Evolutionary conservation across 331 rosid species (phyloP).

Genomic region (Arachis monticola): DNA sequence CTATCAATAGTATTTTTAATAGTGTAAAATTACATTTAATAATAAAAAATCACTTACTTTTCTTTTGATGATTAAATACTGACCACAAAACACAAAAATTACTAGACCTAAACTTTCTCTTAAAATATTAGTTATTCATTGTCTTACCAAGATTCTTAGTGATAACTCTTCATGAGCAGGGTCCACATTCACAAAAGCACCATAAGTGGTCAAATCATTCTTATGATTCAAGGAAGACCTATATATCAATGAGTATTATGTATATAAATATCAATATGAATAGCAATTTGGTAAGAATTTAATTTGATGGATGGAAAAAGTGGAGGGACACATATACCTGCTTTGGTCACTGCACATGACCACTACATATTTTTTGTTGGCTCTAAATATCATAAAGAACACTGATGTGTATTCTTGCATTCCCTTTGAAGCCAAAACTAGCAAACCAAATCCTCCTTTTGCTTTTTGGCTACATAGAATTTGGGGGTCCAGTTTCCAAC

Average conservation of each 20-base stretch:
- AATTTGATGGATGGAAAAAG: slow-evolving; percentile 20
- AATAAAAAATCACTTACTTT: no score
- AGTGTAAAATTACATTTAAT: no score
- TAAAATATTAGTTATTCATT: background rate
- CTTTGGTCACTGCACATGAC: slow-evolving; percentile 84
- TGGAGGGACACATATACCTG: slow-evolving; percentile 45
- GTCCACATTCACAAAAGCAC: slow-evolving; percentile 61
- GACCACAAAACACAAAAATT: no score
- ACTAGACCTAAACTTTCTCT: no score
- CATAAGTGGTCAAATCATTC: slow-evolving; percentile 59
- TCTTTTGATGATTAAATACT: no score
- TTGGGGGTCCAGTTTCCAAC: slow-evolving; percentile 60
- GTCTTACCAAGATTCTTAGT: slow-evolving; percentile 62
- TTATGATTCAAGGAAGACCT: slow-evolving; percentile 44
- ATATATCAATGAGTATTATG: background rate
- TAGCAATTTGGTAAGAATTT: slow-evolving; percentile 30
- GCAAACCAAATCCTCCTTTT: slow-evolving; percentile 52
- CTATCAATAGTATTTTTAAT: no score
- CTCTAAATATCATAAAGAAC: slow-evolving; percentile 62
- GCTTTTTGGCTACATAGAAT: slow-evolving; percentile 55
- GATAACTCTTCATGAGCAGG: slow-evolving; percentile 55
- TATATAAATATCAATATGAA: background rate
- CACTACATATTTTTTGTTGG: slow-evolving; percentile 49
- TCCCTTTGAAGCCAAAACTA: slow-evolving; percentile 64
- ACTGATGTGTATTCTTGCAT: slow-evolving; percentile 70